These are phyloP conservation scores for Pycnococcus provasolii DNA, from an alignment of 139 green algal genomes.

Conservation along the genomic window DNA sequence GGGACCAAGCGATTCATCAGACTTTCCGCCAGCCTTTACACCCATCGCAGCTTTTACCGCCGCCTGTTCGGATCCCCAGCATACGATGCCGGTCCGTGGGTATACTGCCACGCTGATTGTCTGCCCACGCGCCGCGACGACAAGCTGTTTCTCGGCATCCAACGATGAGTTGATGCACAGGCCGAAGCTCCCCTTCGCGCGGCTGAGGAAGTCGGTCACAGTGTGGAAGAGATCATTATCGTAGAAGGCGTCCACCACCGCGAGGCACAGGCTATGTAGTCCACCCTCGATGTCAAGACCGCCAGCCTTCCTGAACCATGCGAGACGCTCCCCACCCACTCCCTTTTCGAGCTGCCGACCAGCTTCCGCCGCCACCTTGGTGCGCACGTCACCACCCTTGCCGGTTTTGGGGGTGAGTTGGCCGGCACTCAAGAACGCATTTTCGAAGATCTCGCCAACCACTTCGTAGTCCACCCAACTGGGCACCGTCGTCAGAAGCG, in stretches of 20 bases:
- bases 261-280: too few relatives aligned
- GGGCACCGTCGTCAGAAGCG: too few relatives aligned
- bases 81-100: conserved; percentile 19
- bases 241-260: conserved; percentile 12
- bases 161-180: conserved; percentile 16
- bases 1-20: not conserved
- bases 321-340: too few relatives aligned
- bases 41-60: conserved; percentile 20
- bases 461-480: too few relatives aligned
- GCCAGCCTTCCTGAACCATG: too few relatives aligned
- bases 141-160: conserved; percentile 17
- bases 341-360: too few relatives aligned
- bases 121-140: conserved; percentile 23
- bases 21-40: not conserved
- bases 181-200: conserved; percentile 25
- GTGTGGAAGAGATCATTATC: conserved; percentile 22
- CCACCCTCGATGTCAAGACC: too few relatives aligned
- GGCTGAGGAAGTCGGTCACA: conserved; percentile 3
- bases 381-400: too few relatives aligned
- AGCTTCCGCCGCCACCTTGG: too few relatives aligned
- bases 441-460: too few relatives aligned
- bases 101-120: conserved; percentile 30
- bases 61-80: conserved; percentile 23
- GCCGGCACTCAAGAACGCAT: too few relatives aligned
- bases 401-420: too few relatives aligned